Evolutionary conservation across 2,329 filamentous ascomycete genomes (phyloP).

Genomic region (Pseudocercospora cruenta): DNA sequence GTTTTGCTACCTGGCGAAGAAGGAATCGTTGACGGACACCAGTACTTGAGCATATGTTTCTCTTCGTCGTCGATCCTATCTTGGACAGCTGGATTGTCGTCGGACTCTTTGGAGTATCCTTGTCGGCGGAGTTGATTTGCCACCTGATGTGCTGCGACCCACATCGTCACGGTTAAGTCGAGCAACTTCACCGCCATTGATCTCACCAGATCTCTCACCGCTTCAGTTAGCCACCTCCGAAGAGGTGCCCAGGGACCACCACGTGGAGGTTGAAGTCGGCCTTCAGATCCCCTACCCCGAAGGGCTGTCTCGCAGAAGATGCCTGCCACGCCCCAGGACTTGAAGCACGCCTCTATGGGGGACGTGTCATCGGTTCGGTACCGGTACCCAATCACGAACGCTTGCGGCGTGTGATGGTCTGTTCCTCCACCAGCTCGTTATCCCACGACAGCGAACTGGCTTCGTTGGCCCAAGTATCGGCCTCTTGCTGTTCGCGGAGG

Average conservation of each 20-base stretch:
- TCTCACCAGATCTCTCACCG: not conserved
- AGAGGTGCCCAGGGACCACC: constrained; percentile 1
- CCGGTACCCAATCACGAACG: not conserved
- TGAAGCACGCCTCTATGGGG: not conserved
- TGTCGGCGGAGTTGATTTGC: not conserved
- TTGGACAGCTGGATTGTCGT: not conserved
- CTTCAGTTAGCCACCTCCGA: constrained; percentile 2
- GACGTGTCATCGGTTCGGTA: not conserved
- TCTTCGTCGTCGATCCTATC: not conserved
- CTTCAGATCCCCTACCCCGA: not conserved
- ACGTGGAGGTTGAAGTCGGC: constrained; percentile 1
- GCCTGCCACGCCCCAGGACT: not conserved
- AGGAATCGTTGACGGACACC: not conserved
- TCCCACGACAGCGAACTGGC: not conserved
- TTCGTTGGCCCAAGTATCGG: not conserved
- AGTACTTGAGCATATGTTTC: not conserved
- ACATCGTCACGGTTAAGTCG: not conserved
- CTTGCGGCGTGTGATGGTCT: not conserved
- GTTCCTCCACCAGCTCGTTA: not conserved
- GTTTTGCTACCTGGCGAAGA: not conserved
- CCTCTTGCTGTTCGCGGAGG: not conserved
- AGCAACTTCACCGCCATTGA: not conserved
- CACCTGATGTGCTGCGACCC: not conserved
- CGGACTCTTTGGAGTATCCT: not conserved
- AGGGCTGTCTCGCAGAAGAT: not conserved